Base-by-base conservation (phyloP, 2,329 filamentous ascomycete genomes). In the Rhynchosporium agropyri region DNA sequence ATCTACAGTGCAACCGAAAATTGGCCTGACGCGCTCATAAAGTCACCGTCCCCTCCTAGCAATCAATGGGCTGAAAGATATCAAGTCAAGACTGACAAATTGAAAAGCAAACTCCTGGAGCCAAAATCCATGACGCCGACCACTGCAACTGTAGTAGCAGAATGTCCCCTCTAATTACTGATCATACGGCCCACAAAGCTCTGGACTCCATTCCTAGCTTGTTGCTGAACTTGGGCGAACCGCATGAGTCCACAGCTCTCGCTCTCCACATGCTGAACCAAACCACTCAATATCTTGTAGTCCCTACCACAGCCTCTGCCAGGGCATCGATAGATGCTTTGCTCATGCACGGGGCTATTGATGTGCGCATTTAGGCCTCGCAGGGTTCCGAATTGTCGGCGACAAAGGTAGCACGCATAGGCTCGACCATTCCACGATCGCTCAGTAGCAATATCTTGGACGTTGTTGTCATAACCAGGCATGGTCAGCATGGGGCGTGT, bases 391-490 rank as follows among this genome's bases (percentile, higher is more conserved):
- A 85, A 88, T 0, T 69, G 33, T 9, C 74, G 72, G 28, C 79
- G 72, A 68, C 86, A 89, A 3, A 88, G 64, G 63, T 82, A 82
- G 74, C 84, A 87, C 67, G 82, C 78, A 71, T 76, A 86, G 0
- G 13, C 66, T 1, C 31, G 0, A 0, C 79, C 78, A 58, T 86
- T 85, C 71, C 75, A 84, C 0, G 81, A 73, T 0, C 62, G 65
- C 0, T 67, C 40, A 0, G 76, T 83, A 1, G 79, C 81, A 10
- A 68, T 63, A 6, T 13, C 66, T 7, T 74, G 66, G 63, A 77
- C 78, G 4, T 69, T 78, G 4, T 69, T 31, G 0, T 68, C 59
- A 43, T 76, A 73, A 0, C 73, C 75, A 10, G 75, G 65, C 79
- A 79, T 82, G 20, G 74, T 78, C n/a, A 86, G 70, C 31, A 82